Base-by-base conservation (phyloP, 2,329 filamentous ascomycete genomes). In the Teratosphaeria gauchensis region DNA sequence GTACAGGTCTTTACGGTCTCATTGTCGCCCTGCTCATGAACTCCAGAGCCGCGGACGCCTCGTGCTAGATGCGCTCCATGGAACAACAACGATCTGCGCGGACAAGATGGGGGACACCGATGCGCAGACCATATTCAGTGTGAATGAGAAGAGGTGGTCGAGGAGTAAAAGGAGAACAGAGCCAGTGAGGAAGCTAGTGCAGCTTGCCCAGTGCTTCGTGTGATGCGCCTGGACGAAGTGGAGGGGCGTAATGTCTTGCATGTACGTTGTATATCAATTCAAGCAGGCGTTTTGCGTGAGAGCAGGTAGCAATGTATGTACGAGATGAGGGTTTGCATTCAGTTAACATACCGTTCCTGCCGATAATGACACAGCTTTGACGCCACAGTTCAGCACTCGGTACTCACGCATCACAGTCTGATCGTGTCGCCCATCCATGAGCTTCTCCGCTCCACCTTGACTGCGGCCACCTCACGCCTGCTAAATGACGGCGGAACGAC, bases 11-110 rank as follows among this genome's bases (percentile, higher is more conserved):
- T 60, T 99, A 99, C 81, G 94, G 94, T 76, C 84, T 99, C 72
- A 99, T 99, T 76, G 94, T 99, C 68, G 94, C 94, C 65, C 88
- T 99, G 73, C 86, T 99, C 74, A 99, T 99, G 95, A 99, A 97
- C 89, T 95, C 94, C 61, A 95, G 94, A 82, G 89, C 77, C 42
- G 66, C 65, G 61, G 67, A 65, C 55, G 77, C 84, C 68, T 83
- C 86, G 74, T 88, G 85, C 84, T 75, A 80, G 62, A 79, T 85
- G 32, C 38, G n/a, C 48, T 24, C 51, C 66, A 76, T 72, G n/a
- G 71, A 79, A 16, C 72, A 73, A 28, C 80, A 73, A 72, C 35
- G 21, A 52, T 14, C 51, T 19, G 68, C 58, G 84, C 81, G 62
- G 69, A 69, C 65, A 71, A 71, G 57, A 56, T 14, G 24, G 46